Evolutionary conservation across 371 early-diverging fungal genomes (phyloP).

Genomic region (Hamiltosporidium tvaerminnensis): DNA sequence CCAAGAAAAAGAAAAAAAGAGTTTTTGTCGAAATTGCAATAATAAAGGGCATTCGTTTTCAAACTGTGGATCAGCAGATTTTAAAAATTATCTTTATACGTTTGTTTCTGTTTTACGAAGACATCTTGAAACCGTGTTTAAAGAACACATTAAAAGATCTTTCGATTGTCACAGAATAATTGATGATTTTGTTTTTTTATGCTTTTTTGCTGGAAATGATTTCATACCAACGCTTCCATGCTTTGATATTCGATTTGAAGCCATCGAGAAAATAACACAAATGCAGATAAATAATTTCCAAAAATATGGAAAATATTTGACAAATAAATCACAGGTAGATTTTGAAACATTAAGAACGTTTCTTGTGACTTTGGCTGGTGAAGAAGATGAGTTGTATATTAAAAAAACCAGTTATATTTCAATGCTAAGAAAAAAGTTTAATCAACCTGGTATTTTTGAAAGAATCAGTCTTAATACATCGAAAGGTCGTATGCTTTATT

Average conservation of each 20-base stretch:
- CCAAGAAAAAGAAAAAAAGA: slow-evolving; percentile 56
- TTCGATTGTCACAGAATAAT: slow-evolving; percentile 75
- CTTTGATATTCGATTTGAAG: slow-evolving; percentile 83
- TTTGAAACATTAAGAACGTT: slow-evolving; percentile 27
- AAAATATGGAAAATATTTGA: slow-evolving; percentile 29
- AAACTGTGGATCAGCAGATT: slow-evolving; percentile 55
- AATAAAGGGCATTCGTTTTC: slow-evolving; percentile 63
- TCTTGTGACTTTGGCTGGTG: slow-evolving; percentile 19
- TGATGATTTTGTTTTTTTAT: slow-evolving; percentile 93
- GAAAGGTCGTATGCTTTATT: slow-evolving; percentile 40
- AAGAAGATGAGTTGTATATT: slow-evolving; percentile 38
- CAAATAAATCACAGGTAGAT: slow-evolving; percentile 29
- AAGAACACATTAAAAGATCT: slow-evolving; percentile 6
- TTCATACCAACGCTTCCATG: slow-evolving; percentile 92
- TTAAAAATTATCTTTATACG: slow-evolving; percentile 34
- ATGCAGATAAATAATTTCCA: slow-evolving; percentile 22
- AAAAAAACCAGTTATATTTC: slow-evolving; percentile 20
- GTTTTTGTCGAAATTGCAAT: slow-evolving; percentile 63
- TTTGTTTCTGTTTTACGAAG: slow-evolving; percentile 31
- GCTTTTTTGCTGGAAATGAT: slow-evolving; percentile 98
- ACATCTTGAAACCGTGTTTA: slow-evolving; percentile 24
- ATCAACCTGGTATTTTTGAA: slow-evolving; percentile 13
- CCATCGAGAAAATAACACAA: slow-evolving; percentile 60
- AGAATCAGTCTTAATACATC: slow-evolving; percentile 23
- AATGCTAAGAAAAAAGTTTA: slow-evolving; percentile 8